Evolutionary conservation across 345 rosid genomes (phyloP), one percentile per base, ranked within the genome.

Genomic region (Geranium brycei): DNA sequence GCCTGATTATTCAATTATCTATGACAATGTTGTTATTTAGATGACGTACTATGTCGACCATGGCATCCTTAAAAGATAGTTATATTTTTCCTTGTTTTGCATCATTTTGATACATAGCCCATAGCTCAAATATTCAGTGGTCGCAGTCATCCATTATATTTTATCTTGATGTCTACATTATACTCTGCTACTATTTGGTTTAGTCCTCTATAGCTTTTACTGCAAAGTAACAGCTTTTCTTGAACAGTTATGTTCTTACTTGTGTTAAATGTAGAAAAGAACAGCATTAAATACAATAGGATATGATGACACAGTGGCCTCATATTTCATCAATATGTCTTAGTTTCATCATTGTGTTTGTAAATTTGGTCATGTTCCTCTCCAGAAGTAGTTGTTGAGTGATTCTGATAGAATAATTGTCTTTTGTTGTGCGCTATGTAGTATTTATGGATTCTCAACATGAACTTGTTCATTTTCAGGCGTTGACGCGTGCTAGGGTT

Each of bases 401-500:
- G 16, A 14, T 10, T 23, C 28, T 38, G 11, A 12, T 65, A 11
- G 17, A 58, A 17, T 19, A 57, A 19, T 35, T 13, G 28, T 7
- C 38, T 63, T 59, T 11, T 17, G 40, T 55, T 23, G 18, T 32
- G 60, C 59, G 19, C 28, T 23, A 23, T 47, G 64, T 31, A 30
- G 16, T 23, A 19, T 62, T 12, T 23, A 0, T 51, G 31, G 23
- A 6, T 47, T 58, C 28, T 51, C 12, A 17, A 59, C 51, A 65
- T 66, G 71, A 68, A 73, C 41, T 59, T 18, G 14, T 35, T 30
- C 64, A 60, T 28, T 51, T 57, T 10, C 82, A 93, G 97, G 96
- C 99, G 51, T 65, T 93, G 51, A 85, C 96, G 7, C 85, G 90
- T 62, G 99, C 99, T 51, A 85, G 99, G 79, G 97, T 93, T 41